phyloP scores from a whole-genome alignment of 257 asterid species.

The Solanum appendiculatum region DNA sequence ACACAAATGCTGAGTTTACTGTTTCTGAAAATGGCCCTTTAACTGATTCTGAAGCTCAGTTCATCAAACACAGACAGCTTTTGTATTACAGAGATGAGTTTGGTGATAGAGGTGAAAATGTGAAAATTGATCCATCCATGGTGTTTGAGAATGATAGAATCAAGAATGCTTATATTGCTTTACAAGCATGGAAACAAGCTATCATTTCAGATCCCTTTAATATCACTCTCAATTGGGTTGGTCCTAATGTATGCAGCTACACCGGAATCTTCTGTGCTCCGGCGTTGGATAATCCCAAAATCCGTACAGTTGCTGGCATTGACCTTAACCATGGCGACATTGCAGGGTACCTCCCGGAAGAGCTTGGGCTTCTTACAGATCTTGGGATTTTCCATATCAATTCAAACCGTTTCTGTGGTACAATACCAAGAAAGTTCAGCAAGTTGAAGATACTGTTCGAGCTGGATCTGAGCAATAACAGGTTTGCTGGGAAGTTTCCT shows the following conservation, averaged over 20 bases:
- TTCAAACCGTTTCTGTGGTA: slow-evolving; percentile 76
- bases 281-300: slow-evolving; percentile 40
- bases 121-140: slow-evolving; percentile 54
- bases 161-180: slow-evolving; percentile 62
- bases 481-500: slow-evolving; percentile 85
- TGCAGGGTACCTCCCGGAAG: slow-evolving; percentile 84
- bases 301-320: slow-evolving; percentile 65
- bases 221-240: slow-evolving; percentile 57
- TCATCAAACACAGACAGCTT: slow-evolving; percentile 56
- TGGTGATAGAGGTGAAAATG: slow-evolving; percentile 68
- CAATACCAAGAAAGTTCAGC: slow-evolving; percentile 44
- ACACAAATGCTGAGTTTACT: not conserved
- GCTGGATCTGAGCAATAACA: slow-evolving; percentile 77
- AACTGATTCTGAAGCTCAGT: slow-evolving; percentile 42
- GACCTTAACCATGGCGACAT: slow-evolving; percentile 89
- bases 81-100: slow-evolving; percentile 68
- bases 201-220: slow-evolving; percentile 76
- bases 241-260: slow-evolving; percentile 70
- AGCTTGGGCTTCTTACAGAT: slow-evolving; percentile 74
- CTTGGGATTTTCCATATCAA: slow-evolving; percentile 75
- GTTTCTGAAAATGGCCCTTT: slow-evolving; percentile 41
- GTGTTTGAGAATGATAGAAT: slow-evolving; percentile 58
- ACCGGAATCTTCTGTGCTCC: slow-evolving; percentile 66
- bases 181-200: slow-evolving; percentile 89
- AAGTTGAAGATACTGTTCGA: slow-evolving; percentile 53